Evolutionary conservation across 1,139 yeast species (phyloP), one percentile per base, ranked within the genome.

Genomic region (Suhomyces choctaworum): DNA sequence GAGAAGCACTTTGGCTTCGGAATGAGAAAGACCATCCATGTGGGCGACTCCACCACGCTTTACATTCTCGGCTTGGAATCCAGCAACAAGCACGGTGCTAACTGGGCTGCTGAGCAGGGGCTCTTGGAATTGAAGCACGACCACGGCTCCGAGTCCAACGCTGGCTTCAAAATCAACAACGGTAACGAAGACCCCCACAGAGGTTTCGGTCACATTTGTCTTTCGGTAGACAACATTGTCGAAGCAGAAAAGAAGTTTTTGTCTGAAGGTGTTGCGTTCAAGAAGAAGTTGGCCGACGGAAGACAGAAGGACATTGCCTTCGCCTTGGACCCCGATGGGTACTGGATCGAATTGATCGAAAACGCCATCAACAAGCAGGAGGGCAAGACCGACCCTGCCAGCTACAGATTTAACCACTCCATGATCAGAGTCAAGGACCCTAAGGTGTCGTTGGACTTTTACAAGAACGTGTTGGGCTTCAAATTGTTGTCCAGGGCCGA

Each of bases 341-440:
- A 92, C 67, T 92, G 98, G 98, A 76, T 92, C 51, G 98, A 92
- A 68, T 68, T 92, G 53, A 76, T 90, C 48, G 81, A 80, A 52
- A 81, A 89, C 55, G 71, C 64, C 20, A 53, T 65, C 31, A 59
- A 58, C 51, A 68, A 72, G 50, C 50, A 50, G 17, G 73, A 63
- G 17, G 66, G 52, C 19, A 58, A 54, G 26, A 66, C 77, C 23
- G 64, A 73, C 37, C 39, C 52, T 5, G 39, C 65, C 8, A 69
- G 74, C 31, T 78, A 80, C 60, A 74, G 75, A 48, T 76, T 92
- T 62, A 92, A 92, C 64, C 98, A 92, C 62, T 69, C 95, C 11
- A 92, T 92, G 98, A 74, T 90, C 47, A 78, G 98, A 54, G 84
- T 92, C 41, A 87, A 83, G 63, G 97, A 92, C 61, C 88, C 95